Base-by-base conservation (phyloP, 164 flowering plant species). In the Chimonanthus salicifolius region DNA sequence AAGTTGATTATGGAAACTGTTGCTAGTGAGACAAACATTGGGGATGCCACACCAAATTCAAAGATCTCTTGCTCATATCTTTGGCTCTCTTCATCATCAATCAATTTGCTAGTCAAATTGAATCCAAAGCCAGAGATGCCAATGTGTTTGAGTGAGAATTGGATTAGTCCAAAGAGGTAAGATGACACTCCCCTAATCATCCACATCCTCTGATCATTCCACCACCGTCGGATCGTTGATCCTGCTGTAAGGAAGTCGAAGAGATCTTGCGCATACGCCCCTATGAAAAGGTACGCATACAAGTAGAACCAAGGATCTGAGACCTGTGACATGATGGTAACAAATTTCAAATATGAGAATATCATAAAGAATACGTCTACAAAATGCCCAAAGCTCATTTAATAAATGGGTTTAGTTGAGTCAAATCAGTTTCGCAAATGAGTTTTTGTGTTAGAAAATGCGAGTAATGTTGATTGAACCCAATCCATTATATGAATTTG, bases 141-240 rank as follows among this genome's bases (percentile, higher is more conserved):
- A 0, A 88, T 47, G 51, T 43, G 51, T 43, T 81, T 76, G 69
- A 82, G 80, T 0, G 73, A 3, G 81, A 51, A 89, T 64, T 94
- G 89, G 0, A 82, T 9, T 2, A 67, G 20, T 13, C 83, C 91
- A 68, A 87, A 89, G 4, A 78, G 47, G 74, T 64, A 82, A 64
- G 82, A 82, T 16, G 98, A 72, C 3, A 83, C 76, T n/a, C 97
- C 92, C 33, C 83, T 81, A 16, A 88, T 81, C 79, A 89, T 50
- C 95, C 94, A 94, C 83, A 88, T 84, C 70, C 97, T 83, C 64
- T 91, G 95, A 49, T 85, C 88, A 51, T 73, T 93, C 92, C 92
- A 89, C 98, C 98, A 94, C 67, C 78, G 76, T 62, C 44, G 70
- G 44, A 84, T 13, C 2, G 87, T 81, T 6, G 85, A 83, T 43